These are phyloP conservation scores for Deinandra increscens DNA, from an alignment of 129 eudicot genomes.

Conservation along the genomic window DNA sequence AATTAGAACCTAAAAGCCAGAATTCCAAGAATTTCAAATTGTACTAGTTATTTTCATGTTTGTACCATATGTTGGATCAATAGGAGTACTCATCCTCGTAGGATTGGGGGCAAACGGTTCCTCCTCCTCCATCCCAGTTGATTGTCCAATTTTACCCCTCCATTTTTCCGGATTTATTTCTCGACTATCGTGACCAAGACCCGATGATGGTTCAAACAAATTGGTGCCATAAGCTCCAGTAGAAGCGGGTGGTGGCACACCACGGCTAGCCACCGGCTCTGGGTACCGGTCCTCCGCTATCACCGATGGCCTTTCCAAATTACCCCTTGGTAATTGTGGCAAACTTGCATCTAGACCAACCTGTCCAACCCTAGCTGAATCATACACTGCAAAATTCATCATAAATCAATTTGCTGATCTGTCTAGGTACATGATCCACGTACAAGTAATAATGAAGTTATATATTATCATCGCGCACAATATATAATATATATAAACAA, in stretches of 20 bases:
- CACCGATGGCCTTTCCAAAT: constrained; percentile 36
- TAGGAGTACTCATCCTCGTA: constrained; percentile 6
- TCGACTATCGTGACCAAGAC: constrained; percentile 13
- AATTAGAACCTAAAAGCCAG: too few species aligned
- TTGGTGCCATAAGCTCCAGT: constrained; percentile 8
- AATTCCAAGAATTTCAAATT: background rate
- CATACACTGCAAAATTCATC: constrained; percentile 51
- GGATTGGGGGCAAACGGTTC: constrained; percentile 27
- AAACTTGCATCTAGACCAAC: constrained; percentile 23
- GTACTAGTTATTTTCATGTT: background rate
- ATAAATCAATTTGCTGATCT: background rate
- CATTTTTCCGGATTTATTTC: constrained; percentile 1
- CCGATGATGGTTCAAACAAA: background rate
- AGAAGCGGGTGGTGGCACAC: constrained; percentile 7
- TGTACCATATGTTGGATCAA: constrained; percentile 11
- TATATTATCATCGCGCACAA: too few species aligned
- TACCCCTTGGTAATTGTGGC: constrained; percentile 24
- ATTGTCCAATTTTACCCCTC: constrained; percentile 30
- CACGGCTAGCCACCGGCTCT: constrained; percentile 3
- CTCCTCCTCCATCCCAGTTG: constrained; percentile 33
- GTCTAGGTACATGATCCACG: background rate
- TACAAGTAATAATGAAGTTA: background rate
- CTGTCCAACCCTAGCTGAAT: constrained; percentile 33
- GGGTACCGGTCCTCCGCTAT: constrained; percentile 36
- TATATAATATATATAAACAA: too few species aligned